phyloP scores from a whole-genome alignment of 129 eudicot genomes.

The Tagetes patula region DNA sequence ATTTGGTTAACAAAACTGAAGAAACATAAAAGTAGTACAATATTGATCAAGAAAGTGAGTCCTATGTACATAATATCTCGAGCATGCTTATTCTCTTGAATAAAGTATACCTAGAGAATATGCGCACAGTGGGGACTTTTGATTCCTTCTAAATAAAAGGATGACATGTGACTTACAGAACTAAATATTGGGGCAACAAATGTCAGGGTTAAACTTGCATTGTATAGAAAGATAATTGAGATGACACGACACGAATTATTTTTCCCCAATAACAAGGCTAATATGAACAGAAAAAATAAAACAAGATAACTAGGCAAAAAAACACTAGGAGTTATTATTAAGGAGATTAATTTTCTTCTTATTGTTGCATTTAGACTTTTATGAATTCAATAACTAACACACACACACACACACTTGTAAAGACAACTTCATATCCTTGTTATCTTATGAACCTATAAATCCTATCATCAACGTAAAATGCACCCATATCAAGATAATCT shows the following conservation, averaged over 20 bases:
- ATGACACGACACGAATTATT: background rate
- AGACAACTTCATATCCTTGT: conserved; percentile 17
- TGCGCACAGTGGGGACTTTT: background rate
- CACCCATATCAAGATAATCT: conserved; percentile 4
- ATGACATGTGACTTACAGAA: background rate
- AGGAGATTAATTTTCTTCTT: background rate
- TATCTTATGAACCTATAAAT: conserved; percentile 1
- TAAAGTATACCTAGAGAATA: conserved; percentile 16
- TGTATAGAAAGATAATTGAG: background rate
- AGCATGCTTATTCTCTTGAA: conserved; percentile 13
- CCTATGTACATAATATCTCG: background rate
- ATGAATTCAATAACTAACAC: conserved; percentile 4
- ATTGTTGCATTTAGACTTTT: conserved; percentile 9
- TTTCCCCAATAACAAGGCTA: conserved; percentile 13
- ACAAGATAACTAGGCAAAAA: background rate
- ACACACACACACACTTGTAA: conserved; percentile 13
- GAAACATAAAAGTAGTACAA: conserved; percentile 6
- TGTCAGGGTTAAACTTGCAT: conserved; percentile 22
- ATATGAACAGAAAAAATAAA: conserved; percentile 18
- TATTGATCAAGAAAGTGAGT: conserved; percentile 10
- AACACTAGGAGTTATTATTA: background rate
- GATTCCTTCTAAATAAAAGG: conserved; percentile 2
- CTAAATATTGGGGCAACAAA: background rate
- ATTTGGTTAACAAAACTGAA: conserved; percentile 14
- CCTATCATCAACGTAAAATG: conserved; percentile 3